Evolutionary conservation across 1,284 basidiomycete genomes (phyloP).

Genomic region (Cryptococcus sp.): DNA sequence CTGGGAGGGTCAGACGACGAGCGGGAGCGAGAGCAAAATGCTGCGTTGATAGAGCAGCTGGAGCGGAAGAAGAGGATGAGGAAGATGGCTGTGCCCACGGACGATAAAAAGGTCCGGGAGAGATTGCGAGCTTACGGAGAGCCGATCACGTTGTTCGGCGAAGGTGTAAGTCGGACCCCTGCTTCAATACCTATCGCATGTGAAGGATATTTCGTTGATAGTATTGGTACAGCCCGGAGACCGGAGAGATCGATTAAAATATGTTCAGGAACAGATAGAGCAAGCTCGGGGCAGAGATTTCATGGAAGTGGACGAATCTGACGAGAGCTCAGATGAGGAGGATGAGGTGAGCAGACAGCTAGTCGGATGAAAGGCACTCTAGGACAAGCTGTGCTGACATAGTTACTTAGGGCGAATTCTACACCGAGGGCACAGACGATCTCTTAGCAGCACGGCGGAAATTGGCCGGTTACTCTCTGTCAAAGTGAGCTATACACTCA

Average conservation of each 20-base stretch:
- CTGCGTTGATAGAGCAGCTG: constrained; percentile 83
- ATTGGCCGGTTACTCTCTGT: constrained; percentile 88
- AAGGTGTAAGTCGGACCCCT: constrained; percentile 68
- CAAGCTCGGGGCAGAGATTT: constrained; percentile 58
- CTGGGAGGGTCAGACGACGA: constrained; percentile 53
- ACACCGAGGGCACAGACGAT: constrained; percentile 83
- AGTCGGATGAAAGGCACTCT: too few relatives aligned
- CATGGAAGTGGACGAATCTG: constrained; percentile 58
- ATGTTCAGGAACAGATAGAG: constrained; percentile 85
- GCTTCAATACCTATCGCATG: constrained; percentile 31
- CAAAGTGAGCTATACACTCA: constrained; percentile 67
- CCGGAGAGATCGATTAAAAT: constrained; percentile 87
- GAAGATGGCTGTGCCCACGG: constrained; percentile 91
- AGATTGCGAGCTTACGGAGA: constrained; percentile 89
- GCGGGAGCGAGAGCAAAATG: constrained; percentile 59
- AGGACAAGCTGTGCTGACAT: neutral
- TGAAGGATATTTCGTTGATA: constrained; percentile 5
- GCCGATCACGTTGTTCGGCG: constrained; percentile 95
- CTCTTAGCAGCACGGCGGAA: constrained; percentile 78
- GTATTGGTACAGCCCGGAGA: constrained; percentile 54
- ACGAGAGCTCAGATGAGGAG: constrained; percentile 61
- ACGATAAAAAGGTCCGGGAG: constrained; percentile 87
- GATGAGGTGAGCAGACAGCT: constrained; percentile 59
- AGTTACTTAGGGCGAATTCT: constrained; percentile 81
- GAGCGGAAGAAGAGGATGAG: constrained; percentile 94